Conservation (phyloP, 352 stramenopile genomes). For the Phytophthora pluvialis region DNA sequence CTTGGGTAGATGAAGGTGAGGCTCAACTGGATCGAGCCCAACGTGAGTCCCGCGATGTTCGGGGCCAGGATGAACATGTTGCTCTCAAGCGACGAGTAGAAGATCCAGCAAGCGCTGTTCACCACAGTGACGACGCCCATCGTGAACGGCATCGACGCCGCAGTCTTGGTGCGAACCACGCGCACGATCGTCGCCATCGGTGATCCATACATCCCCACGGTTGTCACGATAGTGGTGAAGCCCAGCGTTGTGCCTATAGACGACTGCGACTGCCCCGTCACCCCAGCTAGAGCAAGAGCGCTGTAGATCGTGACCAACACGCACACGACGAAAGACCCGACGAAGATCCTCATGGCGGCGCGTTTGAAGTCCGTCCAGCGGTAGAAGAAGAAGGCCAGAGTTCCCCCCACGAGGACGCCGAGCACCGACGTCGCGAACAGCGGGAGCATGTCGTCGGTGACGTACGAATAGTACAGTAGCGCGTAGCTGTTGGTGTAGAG, state of each 20-base stretch:
- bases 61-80: conserved; percentile 42
- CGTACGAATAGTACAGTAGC: conserved; percentile 47
- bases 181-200: conserved; percentile 52
- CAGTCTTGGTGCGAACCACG: conserved; percentile 26
- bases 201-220: conserved; percentile 55
- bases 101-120: conserved; percentile 20
- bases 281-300: conserved; percentile 28
- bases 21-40: conserved; percentile 40
- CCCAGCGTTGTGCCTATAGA: conserved; percentile 41
- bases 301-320: conserved; percentile 30
- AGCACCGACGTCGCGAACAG: conserved; percentile 48
- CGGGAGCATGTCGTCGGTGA: conserved; percentile 50
- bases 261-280: conserved; percentile 22
- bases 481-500: conserved; percentile 39
- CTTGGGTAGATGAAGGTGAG: conserved; percentile 48
- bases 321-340: conserved; percentile 3
- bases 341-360: conserved; percentile 30
- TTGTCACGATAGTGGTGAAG: conserved; percentile 50
- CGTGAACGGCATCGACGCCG: conserved; percentile 28
- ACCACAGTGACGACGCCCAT: conserved; percentile 27
- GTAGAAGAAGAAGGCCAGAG: conserved; percentile 37
- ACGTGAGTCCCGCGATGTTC: conserved; percentile 29
- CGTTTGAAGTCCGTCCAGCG: conserved; percentile 35
- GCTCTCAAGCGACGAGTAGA: conserved; percentile 1
- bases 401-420: conserved; percentile 32